Conservation (phyloP, 2,329 filamentous ascomycete species). For the Hypoxylon sp. region DNA sequence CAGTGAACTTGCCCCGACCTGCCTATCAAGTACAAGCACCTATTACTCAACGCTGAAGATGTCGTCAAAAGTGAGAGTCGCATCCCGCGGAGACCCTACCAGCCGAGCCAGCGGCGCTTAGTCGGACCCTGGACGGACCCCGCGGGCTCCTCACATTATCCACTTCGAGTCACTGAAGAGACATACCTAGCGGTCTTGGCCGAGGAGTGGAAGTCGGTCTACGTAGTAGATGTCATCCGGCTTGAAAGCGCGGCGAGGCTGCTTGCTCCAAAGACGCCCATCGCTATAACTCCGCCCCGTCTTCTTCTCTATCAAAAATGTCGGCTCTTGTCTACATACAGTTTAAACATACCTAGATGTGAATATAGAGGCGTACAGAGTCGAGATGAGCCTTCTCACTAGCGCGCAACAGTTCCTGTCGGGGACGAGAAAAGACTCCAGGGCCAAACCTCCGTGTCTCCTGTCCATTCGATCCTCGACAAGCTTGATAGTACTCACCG, state of each 20-base stretch:
- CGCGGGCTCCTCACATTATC: constrained; percentile 16
- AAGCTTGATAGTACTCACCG: constrained; percentile 48
- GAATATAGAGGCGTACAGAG: not conserved
- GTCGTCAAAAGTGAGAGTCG: not conserved
- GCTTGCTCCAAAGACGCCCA: too few species aligned
- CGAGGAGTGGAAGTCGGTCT: too few species aligned
- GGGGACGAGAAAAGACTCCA: constrained; percentile 35
- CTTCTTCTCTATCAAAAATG: too few species aligned
- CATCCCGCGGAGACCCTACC: not conserved
- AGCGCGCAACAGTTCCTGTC: constrained; percentile 42
- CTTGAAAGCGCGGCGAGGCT: not conserved
- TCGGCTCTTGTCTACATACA: not conserved
- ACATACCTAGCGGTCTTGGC: not conserved
- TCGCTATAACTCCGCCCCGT: too few species aligned
- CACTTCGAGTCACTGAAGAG: not conserved
- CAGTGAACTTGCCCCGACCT: too few species aligned
- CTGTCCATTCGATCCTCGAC: constrained; percentile 52
- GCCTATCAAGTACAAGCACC: not conserved
- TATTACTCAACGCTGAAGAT: not conserved
- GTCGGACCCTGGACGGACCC: constrained; percentile 14
- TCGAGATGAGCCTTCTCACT: constrained; percentile 32
- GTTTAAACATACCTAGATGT: not conserved
- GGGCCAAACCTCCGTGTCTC: constrained; percentile 45
- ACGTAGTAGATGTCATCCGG: constrained; percentile 2
- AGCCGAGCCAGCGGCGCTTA: too few species aligned